Evolutionary conservation across 176 grass and related monocot genomes (phyloP), one percentile per base, ranked within the genome.

Genomic region (Oryza glaberrima): DNA sequence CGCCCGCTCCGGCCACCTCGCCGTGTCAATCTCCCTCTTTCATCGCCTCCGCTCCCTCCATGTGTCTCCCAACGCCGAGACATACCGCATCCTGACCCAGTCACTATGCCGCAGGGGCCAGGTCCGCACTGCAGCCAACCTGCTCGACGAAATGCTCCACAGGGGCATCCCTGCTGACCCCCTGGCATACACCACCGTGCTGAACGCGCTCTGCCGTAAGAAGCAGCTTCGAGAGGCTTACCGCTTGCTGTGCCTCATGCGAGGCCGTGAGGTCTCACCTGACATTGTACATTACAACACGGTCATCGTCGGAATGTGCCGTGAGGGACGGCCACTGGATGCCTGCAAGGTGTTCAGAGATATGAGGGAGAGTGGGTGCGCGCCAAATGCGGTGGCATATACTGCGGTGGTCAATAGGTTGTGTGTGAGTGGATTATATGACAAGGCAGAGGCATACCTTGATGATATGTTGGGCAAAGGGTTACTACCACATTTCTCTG

Each of bases 61-160:
- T 35, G 86, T 98, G 5, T 77, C 86, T 3, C 91, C 90, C 4
- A 88, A 95, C 40, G 82, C 82, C 46, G 32, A 90, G 13, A 85
- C 95, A 75, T 95, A 98, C 81, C 80, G 92, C 46, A 84, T 91
- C 36, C 82, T 95, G 25, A 89, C 84, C 54, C 95, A 93, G 7
- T 90, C 67, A 0, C 74, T 97, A 9, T 94, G 92, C 70, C 88
- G 95, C 47, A 77, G 81, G 35, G 88, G 90, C 4, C 92, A 98
- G 86, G 90, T 94, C 26, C 44, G 75, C 36, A 90, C 86, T 3
- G 91, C 95, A 14, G 38, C 82, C 9, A 72, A 45, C 12, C 77
- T 98, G 84, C 91, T 98, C 65, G 88, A 91, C 15, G 93, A 95
- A 85, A 98, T 95, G 91, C 69, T 95, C 65, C 91, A 98, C 73